Conservation (phyloP, 768 basidiomycete species). For the Ramaria sp. region DNA sequence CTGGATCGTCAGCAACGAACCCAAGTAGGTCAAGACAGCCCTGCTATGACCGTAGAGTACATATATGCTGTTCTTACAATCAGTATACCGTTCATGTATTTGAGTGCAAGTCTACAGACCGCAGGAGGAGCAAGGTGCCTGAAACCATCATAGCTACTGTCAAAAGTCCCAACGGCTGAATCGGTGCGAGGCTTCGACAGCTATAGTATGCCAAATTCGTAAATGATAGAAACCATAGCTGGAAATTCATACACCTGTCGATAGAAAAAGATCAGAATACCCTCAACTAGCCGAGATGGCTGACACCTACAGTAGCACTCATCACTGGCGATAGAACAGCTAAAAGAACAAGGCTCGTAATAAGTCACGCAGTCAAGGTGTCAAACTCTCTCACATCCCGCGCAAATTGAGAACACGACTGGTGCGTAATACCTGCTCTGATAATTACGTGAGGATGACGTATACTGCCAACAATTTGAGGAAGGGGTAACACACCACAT, state of each 20-base stretch:
- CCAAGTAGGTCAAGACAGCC: background rate
- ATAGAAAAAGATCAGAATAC: background rate
- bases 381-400: background rate
- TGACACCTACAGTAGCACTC: background rate
- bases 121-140: background rate
- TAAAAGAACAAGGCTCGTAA: background rate
- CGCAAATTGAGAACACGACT: background rate
- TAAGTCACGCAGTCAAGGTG: background rate
- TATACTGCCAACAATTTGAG: background rate
- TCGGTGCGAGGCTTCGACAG: background rate
- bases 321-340: background rate
- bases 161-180: background rate
- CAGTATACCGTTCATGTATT: background rate
- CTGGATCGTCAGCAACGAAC: background rate
- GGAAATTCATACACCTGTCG: background rate
- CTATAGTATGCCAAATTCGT: background rate
- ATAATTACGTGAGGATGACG: background rate
- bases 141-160: background rate
- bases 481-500: background rate
- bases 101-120: background rate
- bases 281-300: background rate
- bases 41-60: background rate
- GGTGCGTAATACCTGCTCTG: background rate
- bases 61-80: background rate
- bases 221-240: no score